Base-by-base conservation (phyloP, 208 protist genomes). In the Leishmania guyanensis region DNA sequence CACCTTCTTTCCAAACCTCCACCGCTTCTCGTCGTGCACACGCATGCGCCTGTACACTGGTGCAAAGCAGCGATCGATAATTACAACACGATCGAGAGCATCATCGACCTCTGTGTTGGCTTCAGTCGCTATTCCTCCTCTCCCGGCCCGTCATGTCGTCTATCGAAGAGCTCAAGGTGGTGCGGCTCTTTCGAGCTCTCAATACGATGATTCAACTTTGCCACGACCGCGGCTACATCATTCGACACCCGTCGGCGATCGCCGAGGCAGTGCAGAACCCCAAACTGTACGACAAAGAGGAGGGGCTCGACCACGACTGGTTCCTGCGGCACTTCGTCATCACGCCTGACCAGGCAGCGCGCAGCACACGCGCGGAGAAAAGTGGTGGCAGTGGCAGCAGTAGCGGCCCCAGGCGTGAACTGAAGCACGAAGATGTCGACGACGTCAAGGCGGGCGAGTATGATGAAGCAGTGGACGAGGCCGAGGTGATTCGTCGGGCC, bases 181-280 rank as follows among this genome's bases (percentile, higher is more conserved):
- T 94, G 60, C 91, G 93, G 9, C 66, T 96, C 26, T 97, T 93
- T 75, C 92, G 94, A 22, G 92, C 90, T n/a, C 91, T 88, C 77
- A 95, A 95, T 83, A 97, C 92, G 29, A 83, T 88, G 26, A 88
- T 96, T 46, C 91, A 93, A 66, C 84, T 97, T 74, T 95, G 91
- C 75, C 84, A 86, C 50, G 92, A 97, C 73, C 90, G 92, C 39
- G 92, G 91, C 83, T 96, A 91, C 86, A 65, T 84, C 33, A 86
- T 97, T 29, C 90, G 90, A n/a, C 92, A 95, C 81, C 94, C 94
- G 3, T 91, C 87, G 16, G 87, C 78, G 22, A 85, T 97, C 72
- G 94, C 91, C 16, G 85, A 92, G 14, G 88, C 90, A 2, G 66
- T 97, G 53, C 64, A 79, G 26, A 79, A 91, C 84, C 76, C 89